These are phyloP conservation scores for Sporobolus alterniflorus DNA, from an alignment of 202 grass and related monocot genomes.

Conservation along the genomic window DNA sequence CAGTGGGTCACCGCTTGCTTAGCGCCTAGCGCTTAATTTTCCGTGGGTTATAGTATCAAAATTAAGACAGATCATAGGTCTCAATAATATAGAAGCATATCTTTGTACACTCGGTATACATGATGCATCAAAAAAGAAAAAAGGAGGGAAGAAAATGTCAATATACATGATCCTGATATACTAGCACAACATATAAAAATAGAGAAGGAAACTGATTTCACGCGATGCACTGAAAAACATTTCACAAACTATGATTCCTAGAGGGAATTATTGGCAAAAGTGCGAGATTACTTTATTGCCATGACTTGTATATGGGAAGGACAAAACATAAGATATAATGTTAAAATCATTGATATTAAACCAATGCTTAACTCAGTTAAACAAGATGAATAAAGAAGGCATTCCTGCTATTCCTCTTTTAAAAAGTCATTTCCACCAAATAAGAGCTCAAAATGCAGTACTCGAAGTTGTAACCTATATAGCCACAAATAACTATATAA, in stretches of 20 bases:
- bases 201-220: background rate
- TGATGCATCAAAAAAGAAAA: too few relatives aligned
- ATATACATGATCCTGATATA: background rate
- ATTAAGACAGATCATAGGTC: background rate
- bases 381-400: background rate
- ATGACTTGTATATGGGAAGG: background rate
- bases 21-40: too few relatives aligned
- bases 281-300: background rate
- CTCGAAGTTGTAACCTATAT: background rate
- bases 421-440: background rate
- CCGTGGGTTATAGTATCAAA: background rate
- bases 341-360: background rate
- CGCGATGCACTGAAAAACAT: background rate
- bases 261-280: background rate
- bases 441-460: background rate
- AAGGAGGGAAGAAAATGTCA: background rate
- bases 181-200: background rate
- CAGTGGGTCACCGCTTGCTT: too few relatives aligned
- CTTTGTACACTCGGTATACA: background rate
- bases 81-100: background rate
- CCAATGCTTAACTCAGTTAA: background rate
- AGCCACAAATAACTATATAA: background rate
- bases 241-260: slow-evolving; percentile 1
- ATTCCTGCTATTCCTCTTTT: background rate
- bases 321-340: background rate